A percentile compares a stretch with the other conserved stretches of the same genome.
phyloP scores from a whole-genome alignment of 2,329 filamentous ascomycete species.

The Cyanodermella asteris region DNA sequence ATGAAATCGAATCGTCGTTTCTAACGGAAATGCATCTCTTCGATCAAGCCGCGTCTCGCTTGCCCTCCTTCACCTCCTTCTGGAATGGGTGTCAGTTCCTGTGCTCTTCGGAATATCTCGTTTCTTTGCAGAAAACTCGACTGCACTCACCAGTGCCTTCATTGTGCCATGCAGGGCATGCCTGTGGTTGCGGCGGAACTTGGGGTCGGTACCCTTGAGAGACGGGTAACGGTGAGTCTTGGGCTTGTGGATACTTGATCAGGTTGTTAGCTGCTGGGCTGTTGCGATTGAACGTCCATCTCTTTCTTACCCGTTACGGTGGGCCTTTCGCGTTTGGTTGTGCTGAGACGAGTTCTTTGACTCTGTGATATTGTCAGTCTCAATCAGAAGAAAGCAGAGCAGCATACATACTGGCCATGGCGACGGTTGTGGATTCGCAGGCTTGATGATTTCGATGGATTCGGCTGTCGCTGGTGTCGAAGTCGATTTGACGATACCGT shows the following conservation, averaged over 20 bases:
- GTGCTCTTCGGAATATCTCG: too few species aligned
- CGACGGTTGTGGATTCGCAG: too few species aligned
- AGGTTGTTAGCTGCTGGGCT: constrained; percentile 10
- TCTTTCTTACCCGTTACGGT: constrained; percentile 72
- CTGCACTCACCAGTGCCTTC: constrained; percentile 70
- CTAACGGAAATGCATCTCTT: too few species aligned
- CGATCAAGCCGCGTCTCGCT: constrained; percentile 70
- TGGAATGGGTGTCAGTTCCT: constrained; percentile 19
- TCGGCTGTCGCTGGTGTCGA: too few species aligned
- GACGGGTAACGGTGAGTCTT: constrained; percentile 98
- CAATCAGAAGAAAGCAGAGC: too few species aligned
- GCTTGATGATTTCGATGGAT: too few species aligned
- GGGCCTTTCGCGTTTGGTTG: constrained; percentile 95
- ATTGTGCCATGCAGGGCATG: constrained; percentile 98
- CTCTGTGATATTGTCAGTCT: constrained; percentile 52
- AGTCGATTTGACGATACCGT: too few species aligned
- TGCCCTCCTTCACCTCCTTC: constrained; percentile 97
- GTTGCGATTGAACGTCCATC: constrained; percentile 1
- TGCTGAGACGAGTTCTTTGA: constrained; percentile 99
- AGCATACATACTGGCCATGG: too few species aligned
- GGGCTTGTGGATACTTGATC: constrained; percentile 99
- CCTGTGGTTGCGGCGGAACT: constrained; percentile 99
- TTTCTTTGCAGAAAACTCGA: neutral
- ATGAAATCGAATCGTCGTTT: too few species aligned
- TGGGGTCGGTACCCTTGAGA: constrained; percentile 95